Evolutionary conservation across 1,139 yeast species (phyloP).

Genomic region (Insectozyma bohioensis): DNA sequence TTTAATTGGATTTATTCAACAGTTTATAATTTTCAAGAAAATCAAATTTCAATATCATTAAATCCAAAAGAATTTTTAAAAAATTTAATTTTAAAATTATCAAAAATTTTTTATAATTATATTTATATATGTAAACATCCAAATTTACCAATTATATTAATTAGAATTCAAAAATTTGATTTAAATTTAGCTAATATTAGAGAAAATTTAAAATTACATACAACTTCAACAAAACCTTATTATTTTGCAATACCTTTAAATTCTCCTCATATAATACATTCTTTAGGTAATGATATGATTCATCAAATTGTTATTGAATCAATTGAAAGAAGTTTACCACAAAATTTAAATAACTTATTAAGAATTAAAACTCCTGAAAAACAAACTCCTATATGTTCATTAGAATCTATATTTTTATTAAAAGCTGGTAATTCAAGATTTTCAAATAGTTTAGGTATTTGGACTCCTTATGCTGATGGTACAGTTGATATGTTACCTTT

Average conservation of each 20-base stretch:
- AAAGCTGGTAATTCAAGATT: constrained; percentile 68
- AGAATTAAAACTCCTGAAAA: constrained; percentile 24
- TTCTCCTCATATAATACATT: constrained; percentile 66
- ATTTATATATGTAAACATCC: constrained; percentile 72
- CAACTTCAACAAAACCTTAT: constrained; percentile 56
- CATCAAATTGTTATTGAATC: constrained; percentile 59
- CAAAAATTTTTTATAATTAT: constrained; percentile 53
- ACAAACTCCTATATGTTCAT: constrained; percentile 52
- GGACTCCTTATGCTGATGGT: constrained; percentile 72
- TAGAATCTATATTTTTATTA: constrained; percentile 53
- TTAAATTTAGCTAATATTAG: constrained; percentile 17
- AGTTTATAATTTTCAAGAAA: constrained; percentile 39
- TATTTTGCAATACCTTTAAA: constrained; percentile 67
- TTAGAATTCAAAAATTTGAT: constrained; percentile 71
- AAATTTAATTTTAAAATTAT: constrained; percentile 46
- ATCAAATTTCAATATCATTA: constrained; percentile 35
- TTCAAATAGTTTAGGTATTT: constrained; percentile 59
- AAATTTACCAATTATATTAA: constrained; percentile 53
- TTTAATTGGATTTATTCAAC: constrained; percentile 62
- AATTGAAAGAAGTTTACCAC: constrained; percentile 53
- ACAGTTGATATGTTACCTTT: constrained; percentile 63
- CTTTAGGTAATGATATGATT: constrained; percentile 47
- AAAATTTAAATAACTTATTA: constrained; percentile 28
- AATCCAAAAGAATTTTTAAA: constrained; percentile 49
- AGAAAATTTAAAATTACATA: constrained; percentile 32